These are phyloP conservation scores for Akanthomyces muscarius DNA, from an alignment of 2,329 filamentous ascomycete species.

Conservation along the genomic window DNA sequence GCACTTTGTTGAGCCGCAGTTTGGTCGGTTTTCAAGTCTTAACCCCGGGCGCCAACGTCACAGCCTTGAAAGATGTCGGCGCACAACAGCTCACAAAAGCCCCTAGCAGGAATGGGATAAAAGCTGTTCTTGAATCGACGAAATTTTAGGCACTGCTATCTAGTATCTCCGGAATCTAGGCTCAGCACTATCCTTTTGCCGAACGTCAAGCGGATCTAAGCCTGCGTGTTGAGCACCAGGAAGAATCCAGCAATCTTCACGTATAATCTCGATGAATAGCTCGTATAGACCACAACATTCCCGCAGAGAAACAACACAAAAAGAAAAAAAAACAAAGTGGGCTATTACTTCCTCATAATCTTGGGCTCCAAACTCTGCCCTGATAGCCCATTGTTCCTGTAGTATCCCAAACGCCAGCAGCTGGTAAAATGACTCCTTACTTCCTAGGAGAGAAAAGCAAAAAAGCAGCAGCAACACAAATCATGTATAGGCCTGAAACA, in stretches of 20 bases:
- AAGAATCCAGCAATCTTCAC: not conserved
- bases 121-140: not conserved
- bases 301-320: not conserved
- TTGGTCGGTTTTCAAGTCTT: not conserved
- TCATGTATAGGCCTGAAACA: not conserved
- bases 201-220: not conserved
- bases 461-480: not conserved
- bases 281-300: not conserved
- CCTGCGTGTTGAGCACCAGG: not conserved
- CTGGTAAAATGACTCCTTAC: not conserved
- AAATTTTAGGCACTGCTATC: not conserved
- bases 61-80: not conserved
- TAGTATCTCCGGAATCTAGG: not conserved
- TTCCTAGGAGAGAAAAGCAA: no score
- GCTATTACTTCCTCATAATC: not conserved
- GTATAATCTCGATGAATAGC: not conserved
- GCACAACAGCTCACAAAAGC: not conserved
- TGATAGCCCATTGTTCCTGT: constrained; percentile 17
- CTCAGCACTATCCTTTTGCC: not conserved
- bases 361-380: constrained; percentile 13
- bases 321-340: not conserved
- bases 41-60: not conserved
- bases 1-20: no score
- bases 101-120: no score
- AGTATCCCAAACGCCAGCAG: constrained; percentile 16